phyloP scores from a whole-genome alignment of 306 rosid species.

The Vigna trinervia region DNA sequence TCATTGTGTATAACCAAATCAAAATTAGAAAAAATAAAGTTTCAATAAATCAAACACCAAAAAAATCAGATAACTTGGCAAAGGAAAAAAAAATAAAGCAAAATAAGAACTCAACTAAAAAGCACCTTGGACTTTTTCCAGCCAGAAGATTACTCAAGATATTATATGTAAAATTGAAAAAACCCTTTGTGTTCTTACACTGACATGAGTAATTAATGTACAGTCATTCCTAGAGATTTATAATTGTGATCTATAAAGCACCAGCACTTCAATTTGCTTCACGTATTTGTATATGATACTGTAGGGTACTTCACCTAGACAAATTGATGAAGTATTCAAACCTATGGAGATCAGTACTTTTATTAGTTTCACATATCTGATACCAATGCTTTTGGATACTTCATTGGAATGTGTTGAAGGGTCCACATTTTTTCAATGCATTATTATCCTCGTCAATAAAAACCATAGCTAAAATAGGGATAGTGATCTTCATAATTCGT shows the following conservation, averaged over 20 bases:
- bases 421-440: too few species aligned
- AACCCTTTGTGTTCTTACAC: background rate
- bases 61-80: background rate
- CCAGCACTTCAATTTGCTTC: too few species aligned
- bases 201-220: background rate
- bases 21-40: background rate
- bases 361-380: too few species aligned
- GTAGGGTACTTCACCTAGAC: too few species aligned
- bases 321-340: too few species aligned
- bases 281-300: too few species aligned
- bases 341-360: too few species aligned
- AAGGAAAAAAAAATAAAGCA: conserved; percentile 28
- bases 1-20: conserved; percentile 27
- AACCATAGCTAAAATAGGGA: too few species aligned
- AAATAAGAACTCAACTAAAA: conserved; percentile 14
- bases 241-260: background rate
- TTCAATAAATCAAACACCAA: background rate
- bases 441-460: too few species aligned
- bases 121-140: conserved; percentile 3
- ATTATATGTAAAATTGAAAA: background rate
- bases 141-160: background rate
- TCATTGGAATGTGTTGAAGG: too few species aligned
- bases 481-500: background rate
- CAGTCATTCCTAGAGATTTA: background rate
- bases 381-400: too few species aligned